Conservation (phyloP, 257 asterid species). For the Solanum acaule region DNA sequence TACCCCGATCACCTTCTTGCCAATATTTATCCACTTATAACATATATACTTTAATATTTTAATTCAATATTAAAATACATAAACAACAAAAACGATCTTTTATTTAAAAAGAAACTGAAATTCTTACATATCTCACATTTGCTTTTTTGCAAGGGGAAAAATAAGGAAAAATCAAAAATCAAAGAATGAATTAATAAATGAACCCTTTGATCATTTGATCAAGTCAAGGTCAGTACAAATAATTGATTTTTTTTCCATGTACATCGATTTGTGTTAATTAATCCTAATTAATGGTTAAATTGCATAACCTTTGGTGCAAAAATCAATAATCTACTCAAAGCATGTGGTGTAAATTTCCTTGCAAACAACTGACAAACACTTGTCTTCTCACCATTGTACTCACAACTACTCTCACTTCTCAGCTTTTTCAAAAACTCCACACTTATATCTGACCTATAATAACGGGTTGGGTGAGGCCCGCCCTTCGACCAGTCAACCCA, state of each 20-base stretch:
- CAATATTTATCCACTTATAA: too few relatives aligned
- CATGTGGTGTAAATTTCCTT: slow-evolving; percentile 48
- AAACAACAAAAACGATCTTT: neutral
- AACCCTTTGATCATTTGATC: neutral
- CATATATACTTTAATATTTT: too few relatives aligned
- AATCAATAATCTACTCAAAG: slow-evolving; percentile 54
- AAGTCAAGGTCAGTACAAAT: neutral
- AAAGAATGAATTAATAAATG: neutral
- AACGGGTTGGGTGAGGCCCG: slow-evolving; percentile 73
- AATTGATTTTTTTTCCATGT: neutral
- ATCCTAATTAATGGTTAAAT: slow-evolving; percentile 19
- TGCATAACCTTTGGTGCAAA: slow-evolving; percentile 73
- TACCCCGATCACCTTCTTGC: too few relatives aligned
- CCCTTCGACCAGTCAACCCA: slow-evolving; percentile 86
- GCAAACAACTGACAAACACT: slow-evolving; percentile 70
- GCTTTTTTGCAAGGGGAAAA: neutral
- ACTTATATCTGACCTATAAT: slow-evolving; percentile 27
- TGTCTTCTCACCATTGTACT: slow-evolving; percentile 52
- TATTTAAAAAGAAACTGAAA: neutral
- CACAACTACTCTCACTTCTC: slow-evolving; percentile 42
- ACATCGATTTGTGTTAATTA: neutral
- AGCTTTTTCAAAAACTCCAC: slow-evolving; percentile 38
- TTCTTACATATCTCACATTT: neutral
- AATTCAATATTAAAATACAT: too few relatives aligned
- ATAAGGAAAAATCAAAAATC: neutral